Evolutionary conservation across 257 asterid species (phyloP).

Genomic region (Fraxinus pennsylvanica): DNA sequence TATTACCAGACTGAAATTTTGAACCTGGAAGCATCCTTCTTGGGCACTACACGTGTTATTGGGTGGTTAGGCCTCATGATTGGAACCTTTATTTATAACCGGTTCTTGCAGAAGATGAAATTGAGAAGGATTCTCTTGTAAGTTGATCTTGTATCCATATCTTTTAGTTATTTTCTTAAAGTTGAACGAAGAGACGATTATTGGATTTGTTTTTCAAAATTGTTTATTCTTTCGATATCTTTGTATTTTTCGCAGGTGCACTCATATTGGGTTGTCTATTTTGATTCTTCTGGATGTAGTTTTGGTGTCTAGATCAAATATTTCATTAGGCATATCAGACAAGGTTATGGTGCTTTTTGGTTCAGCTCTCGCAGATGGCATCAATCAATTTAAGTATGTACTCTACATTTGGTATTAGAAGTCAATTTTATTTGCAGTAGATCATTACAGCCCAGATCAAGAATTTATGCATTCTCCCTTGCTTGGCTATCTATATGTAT

Average conservation of each 20-base stretch:
- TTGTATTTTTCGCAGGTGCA: conserved; percentile 50
- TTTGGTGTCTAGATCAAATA: conserved; percentile 65
- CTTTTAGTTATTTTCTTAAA: not conserved
- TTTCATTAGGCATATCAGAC: conserved; percentile 73
- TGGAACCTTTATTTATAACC: conserved; percentile 76
- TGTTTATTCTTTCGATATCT: not conserved
- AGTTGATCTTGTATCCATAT: conserved; percentile 36
- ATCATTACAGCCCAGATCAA: not conserved
- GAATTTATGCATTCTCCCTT: not conserved
- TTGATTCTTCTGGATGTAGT: conserved; percentile 61
- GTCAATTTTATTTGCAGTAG: conserved; percentile 7
- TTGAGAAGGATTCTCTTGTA: conserved; percentile 77
- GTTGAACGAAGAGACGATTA: not conserved
- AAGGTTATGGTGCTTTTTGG: conserved; percentile 75
- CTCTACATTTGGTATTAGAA: conserved; percentile 5
- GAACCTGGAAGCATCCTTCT: conserved; percentile 81
- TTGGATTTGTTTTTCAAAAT: not conserved
- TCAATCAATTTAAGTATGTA: conserved; percentile 94
- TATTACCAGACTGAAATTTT: conserved; percentile 88
- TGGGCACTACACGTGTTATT: conserved; percentile 90
- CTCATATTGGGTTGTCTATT: conserved; percentile 72
- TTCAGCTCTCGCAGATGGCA: conserved; percentile 85
- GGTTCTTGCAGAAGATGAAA: conserved; percentile 78
- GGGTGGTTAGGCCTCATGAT: conserved; percentile 96
- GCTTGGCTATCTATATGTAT: not conserved